A percentile compares a stretch with the other conserved stretches of the same genome.
Conservation (phyloP, 257 asterid species). For the Solanum sitiens region DNA sequence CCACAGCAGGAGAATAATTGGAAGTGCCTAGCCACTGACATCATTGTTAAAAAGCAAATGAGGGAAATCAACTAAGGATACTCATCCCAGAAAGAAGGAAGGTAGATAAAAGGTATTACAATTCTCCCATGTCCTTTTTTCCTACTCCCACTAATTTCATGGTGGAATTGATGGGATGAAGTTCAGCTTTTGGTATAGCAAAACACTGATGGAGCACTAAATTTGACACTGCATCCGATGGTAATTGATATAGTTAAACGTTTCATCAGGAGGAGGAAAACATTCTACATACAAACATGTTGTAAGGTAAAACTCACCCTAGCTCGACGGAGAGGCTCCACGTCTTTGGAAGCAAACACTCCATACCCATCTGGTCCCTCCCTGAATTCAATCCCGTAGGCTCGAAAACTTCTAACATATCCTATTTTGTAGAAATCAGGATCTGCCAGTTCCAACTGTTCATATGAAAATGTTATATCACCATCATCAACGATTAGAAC, state of each 20-base stretch:
- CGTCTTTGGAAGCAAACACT: slow-evolving; percentile 88
- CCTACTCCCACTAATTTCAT: background rate
- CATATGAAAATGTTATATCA: background rate
- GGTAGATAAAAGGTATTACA: background rate
- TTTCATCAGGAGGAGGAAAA: background rate
- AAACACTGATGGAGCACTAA: background rate
- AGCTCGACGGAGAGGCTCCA: slow-evolving; percentile 94
- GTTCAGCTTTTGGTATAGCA: background rate
- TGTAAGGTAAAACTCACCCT: slow-evolving; percentile 38
- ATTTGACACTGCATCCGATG: background rate
- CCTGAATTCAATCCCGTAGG: slow-evolving; percentile 87
- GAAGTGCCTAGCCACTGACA: background rate
- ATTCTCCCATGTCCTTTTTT: background rate
- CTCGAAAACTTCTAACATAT: slow-evolving; percentile 79
- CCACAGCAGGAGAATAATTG: background rate
- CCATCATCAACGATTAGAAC: background rate
- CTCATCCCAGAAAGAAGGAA: background rate
- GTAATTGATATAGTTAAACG: background rate
- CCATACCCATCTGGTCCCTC: slow-evolving; percentile 99
- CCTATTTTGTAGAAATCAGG: slow-evolving; percentile 97
- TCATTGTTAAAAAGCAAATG: background rate
- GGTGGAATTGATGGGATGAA: background rate
- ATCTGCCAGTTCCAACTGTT: slow-evolving; percentile 82
- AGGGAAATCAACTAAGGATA: background rate
- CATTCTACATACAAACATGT: background rate